Evolutionary conservation across 768 basidiomycete genomes (phyloP), one percentile per base, ranked within the genome.

Genomic region (Auricularia auricula-judae): DNA sequence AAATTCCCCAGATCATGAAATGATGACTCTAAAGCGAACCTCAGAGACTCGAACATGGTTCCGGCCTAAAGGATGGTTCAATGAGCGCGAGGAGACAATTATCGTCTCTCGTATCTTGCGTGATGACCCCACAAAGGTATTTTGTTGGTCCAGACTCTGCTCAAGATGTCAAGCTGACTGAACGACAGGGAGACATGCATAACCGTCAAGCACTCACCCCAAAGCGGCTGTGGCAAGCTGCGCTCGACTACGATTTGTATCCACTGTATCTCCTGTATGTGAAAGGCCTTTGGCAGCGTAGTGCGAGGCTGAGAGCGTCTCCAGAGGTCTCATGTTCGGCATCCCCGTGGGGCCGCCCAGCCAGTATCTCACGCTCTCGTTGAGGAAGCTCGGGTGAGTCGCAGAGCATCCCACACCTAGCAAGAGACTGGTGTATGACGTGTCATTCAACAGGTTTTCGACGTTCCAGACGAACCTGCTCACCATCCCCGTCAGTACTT

Each of bases 61-160:
- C 69, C 73, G 84, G 47, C 84, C 83, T 0, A 80, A 85, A 29
- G 84, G 84, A 2, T 88, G 86, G 86, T 88, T 86, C 71, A 81
- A 70, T 11, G 85, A 86, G 62, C 74, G 80, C 8, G 86, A 87
- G 69, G 86, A 87, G 70, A 73, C 76, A 35, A 86, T 87, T 65
- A 83, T 85, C 72, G 85, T 87, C 43, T 86, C 85, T 68, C 78
- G 82, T 43, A 81, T 87, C 4, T 73, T 87, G 3, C 80, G 85
- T 14, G 86, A 86, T 69, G 86, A 88, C 68, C 86, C 86, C 3
- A 51, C 47, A 18, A 51, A 51, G 47, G 47, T 51, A 18, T 5
- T 5, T 51, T 18, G 16, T 51, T 12, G 11, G 10, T 18, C 14
- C 18, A 51, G 11, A 51, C 47, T 18, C 21, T 21, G 47, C 47